A percentile compares a stretch with the other conserved stretches of the same genome.
These are phyloP conservation scores for Elaeis guineensis DNA, from an alignment of 176 grass and related monocot genomes.

Conservation along the genomic window DNA sequence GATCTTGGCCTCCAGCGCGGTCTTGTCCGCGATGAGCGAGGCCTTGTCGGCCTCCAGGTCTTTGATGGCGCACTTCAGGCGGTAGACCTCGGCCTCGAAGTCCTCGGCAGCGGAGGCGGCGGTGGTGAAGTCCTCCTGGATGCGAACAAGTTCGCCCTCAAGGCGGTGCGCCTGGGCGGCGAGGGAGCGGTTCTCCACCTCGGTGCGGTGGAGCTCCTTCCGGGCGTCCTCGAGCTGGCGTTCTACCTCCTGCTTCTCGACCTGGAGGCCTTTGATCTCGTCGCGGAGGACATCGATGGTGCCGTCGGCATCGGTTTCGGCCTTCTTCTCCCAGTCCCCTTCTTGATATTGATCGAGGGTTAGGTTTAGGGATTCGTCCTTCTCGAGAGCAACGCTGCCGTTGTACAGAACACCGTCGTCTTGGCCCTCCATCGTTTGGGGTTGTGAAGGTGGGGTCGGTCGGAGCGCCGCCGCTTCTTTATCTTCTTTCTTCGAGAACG, in stretches of 20 bases:
- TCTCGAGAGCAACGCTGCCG: too few relatives aligned
- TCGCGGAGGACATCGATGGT: constrained; percentile 36
- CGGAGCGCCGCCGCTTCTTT: too few relatives aligned
- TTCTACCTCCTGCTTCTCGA: constrained; percentile 33
- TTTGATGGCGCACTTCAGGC: constrained; percentile 31
- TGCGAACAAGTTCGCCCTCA: constrained; percentile 29
- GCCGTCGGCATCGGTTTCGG: constrained; percentile 15
- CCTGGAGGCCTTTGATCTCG: constrained; percentile 38
- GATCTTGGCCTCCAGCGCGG: constrained; percentile 21
- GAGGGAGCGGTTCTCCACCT: constrained; percentile 16
- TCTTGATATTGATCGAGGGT: too few relatives aligned
- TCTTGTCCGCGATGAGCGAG: constrained; percentile 11
- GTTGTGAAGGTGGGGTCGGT: too few relatives aligned
- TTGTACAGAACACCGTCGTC: too few relatives aligned
- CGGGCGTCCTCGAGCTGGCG: constrained; percentile 26
- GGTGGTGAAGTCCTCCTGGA: constrained; percentile 19
- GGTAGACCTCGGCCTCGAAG: constrained; percentile 13
- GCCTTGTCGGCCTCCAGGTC: constrained; percentile 9
- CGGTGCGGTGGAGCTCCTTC: background rate
- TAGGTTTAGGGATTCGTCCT: too few relatives aligned
- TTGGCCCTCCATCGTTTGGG: too few relatives aligned
- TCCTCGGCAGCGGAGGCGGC: constrained; percentile 17
- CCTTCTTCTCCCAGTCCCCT: constrained; percentile 1
- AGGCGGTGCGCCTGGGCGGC: constrained; percentile 23
- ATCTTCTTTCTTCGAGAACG: too few relatives aligned